Conservation (phyloP, 2,329 filamentous ascomycete species). For the Geosmithia morbida region DNA sequence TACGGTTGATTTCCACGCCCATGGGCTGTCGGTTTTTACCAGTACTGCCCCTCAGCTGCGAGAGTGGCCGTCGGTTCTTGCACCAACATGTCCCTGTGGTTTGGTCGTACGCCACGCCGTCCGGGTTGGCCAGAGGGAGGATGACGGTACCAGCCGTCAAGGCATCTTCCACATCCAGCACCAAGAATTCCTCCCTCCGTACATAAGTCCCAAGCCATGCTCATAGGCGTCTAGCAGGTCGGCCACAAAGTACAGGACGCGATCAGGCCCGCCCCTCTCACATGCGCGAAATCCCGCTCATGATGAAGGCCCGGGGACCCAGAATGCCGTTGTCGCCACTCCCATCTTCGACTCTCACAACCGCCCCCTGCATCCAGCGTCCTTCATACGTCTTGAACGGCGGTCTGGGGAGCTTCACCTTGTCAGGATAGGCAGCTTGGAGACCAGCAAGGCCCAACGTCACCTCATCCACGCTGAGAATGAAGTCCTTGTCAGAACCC, state of each 20-base stretch:
- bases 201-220: conserved; percentile 31
- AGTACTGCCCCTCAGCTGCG: conserved; percentile 1
- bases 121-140: conserved; percentile 37
- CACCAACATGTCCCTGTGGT: conserved; percentile 34
- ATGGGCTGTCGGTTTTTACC: conserved; percentile 5
- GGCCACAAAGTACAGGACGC: conserved; percentile 40
- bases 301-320: conserved; percentile 32
- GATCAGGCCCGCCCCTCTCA: conserved; percentile 41
- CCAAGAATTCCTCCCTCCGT: conserved; percentile 36
- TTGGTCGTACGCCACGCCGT: conserved; percentile 38
- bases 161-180: conserved; percentile 33
- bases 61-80: conserved; percentile 36
- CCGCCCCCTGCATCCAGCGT: conserved; percentile 21
- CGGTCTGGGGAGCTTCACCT: conserved; percentile 23
- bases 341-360: conserved; percentile 10
- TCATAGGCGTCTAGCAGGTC: conserved; percentile 40
- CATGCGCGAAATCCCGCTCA: conserved; percentile 39
- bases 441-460: conserved; percentile 27
- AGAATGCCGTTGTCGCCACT: conserved; percentile 22
- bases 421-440: conserved; percentile 17
- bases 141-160: conserved; percentile 38
- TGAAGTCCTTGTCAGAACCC: conserved; percentile 25
- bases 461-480: conserved; percentile 6
- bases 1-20: conserved; percentile 40
- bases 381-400: conserved; percentile 28